These are phyloP conservation scores for Dactylella cylindrospora DNA, from an alignment of 2,329 filamentous ascomycete species.

Conservation along the genomic window DNA sequence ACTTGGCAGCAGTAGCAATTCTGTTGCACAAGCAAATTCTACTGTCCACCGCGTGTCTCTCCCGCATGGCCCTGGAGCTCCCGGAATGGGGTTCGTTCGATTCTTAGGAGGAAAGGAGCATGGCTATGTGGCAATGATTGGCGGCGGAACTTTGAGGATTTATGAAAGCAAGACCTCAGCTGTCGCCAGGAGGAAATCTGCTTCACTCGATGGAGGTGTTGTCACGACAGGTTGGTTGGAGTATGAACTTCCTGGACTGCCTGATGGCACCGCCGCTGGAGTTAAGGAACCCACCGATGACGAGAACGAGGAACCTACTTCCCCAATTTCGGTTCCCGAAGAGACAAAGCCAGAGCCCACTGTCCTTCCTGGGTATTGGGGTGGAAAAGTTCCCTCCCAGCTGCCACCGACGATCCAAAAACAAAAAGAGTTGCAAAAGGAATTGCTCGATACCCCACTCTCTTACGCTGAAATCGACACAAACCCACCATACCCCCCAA, in stretches of 20 bases:
- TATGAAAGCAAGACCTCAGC: slow-evolving; percentile 50
- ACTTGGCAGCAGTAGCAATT: slow-evolving; percentile 51
- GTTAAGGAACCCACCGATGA: slow-evolving; percentile 41
- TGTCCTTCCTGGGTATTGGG: slow-evolving; percentile 35
- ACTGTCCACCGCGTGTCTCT: slow-evolving; percentile 54
- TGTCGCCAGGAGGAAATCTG: slow-evolving; percentile 45
- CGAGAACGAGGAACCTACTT: slow-evolving; percentile 45
- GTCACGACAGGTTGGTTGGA: slow-evolving; percentile 47
- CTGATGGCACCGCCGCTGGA: slow-evolving; percentile 44
- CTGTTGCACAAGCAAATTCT: slow-evolving; percentile 55
- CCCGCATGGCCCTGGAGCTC: slow-evolving; percentile 51
- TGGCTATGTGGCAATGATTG: slow-evolving; percentile 55
- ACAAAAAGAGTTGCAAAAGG: slow-evolving; percentile 52
- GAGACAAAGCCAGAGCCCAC: slow-evolving; percentile 47
- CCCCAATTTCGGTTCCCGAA: slow-evolving; percentile 43
- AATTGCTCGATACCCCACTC: slow-evolving; percentile 60
- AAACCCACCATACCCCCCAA: slow-evolving; percentile 91
- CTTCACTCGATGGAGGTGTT: slow-evolving; percentile 51
- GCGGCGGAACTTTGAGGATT: slow-evolving; percentile 55
- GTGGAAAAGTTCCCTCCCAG: slow-evolving; percentile 44
- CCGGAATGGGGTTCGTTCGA: slow-evolving; percentile 53
- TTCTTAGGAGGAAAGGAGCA: slow-evolving; percentile 55
- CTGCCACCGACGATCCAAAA: slow-evolving; percentile 57
- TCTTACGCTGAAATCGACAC: slow-evolving; percentile 90
- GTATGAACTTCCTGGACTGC: slow-evolving; percentile 48